phyloP scores from a whole-genome alignment of 2,329 filamentous ascomycete species.

The Ophiostoma australiae region DNA sequence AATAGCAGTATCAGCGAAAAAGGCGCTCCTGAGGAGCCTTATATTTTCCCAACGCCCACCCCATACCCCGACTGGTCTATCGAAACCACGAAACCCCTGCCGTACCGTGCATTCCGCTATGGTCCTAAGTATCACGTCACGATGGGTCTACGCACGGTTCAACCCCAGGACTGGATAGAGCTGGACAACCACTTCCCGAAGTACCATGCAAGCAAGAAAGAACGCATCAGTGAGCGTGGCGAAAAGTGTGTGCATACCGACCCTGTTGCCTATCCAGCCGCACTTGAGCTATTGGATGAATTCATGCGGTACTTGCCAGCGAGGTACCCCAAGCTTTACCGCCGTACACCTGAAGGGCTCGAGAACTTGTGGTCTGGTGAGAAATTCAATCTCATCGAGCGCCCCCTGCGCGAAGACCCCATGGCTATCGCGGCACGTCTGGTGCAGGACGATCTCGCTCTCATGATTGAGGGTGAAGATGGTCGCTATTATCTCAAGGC shows the following conservation, averaged over 20 bases:
- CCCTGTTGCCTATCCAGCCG: slow-evolving; percentile 7
- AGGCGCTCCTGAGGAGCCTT: neutral
- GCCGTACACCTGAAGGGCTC: neutral
- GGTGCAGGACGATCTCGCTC: slow-evolving; percentile 1
- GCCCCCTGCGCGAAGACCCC: slow-evolving; percentile 8
- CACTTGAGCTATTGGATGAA: slow-evolving; percentile 1
- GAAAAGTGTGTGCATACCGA: slow-evolving; percentile 16
- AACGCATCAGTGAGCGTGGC: slow-evolving; percentile 9
- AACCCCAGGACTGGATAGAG: slow-evolving; percentile 16
- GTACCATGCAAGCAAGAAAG: slow-evolving; percentile 13
- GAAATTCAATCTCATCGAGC: slow-evolving; percentile 1
- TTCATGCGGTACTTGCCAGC: slow-evolving; percentile 7
- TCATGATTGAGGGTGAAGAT: slow-evolving; percentile 13
- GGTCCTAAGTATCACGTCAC: slow-evolving; percentile 13
- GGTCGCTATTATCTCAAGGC: slow-evolving; percentile 9
- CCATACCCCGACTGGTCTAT: slow-evolving; percentile 9
- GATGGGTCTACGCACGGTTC: slow-evolving; percentile 2
- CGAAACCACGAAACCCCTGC: slow-evolving; percentile 13
- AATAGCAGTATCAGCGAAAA: neutral
- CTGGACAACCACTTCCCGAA: slow-evolving; percentile 14
- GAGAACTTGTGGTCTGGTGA: slow-evolving; percentile 12
- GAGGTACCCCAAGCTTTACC: slow-evolving; percentile 1
- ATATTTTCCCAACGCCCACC: neutral
- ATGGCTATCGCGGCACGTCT: slow-evolving; percentile 11
- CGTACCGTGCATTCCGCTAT: slow-evolving; percentile 12